Base-by-base conservation (phyloP, 2,329 filamentous ascomycete species). In the Neonectria ditissima region DNA sequence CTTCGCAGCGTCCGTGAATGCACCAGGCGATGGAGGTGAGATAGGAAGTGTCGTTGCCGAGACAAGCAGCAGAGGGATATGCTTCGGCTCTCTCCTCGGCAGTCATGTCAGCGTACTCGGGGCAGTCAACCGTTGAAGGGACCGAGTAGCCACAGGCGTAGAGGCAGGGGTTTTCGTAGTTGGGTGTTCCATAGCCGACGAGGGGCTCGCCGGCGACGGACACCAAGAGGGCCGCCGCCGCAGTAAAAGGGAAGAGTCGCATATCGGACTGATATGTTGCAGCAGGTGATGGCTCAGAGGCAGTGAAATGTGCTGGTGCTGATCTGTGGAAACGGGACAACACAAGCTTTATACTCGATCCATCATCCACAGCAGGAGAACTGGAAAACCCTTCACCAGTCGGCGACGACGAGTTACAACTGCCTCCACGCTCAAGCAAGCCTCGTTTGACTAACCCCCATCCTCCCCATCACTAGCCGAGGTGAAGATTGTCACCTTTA, bases 11-110 rank as follows among this genome's bases (percentile, higher is more conserved):
- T 0, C 43, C 7, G 7, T 57, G 9, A 0, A 73, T 71, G 1
- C 71, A 73, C 61, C 65, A 71, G 0, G 71, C 71, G 7, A 73
- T 55, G 0, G 71, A 64, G 0, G 71, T 72, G 10, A 73, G 13
- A 47, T 72, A 73, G 0, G 62, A 39, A 0, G 47, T 48, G 4
- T 69, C 50, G 4, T 70, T 62, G 1, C 61, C 58, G 16, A 70
- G 63, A 22, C 71, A 73, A 0, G 30, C 41, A 2, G 67, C 22
- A 0, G 69, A 71, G 5, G 71, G 67, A 14, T 62, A 65, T 0
- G 65, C 61, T 0, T 18, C 34, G 2, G 67, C 64, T 1, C 52
- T 62, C 20, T 73, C 68, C 11, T 69, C 67, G 0, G 60, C 45
- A 0, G 67, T 68, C 61, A 73, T 64, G 9, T 37, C 58, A 1